These are phyloP conservation scores for Lobosporangium transversale DNA, from an alignment of 192 early-diverging fungal species.

Conservation along the genomic window DNA sequence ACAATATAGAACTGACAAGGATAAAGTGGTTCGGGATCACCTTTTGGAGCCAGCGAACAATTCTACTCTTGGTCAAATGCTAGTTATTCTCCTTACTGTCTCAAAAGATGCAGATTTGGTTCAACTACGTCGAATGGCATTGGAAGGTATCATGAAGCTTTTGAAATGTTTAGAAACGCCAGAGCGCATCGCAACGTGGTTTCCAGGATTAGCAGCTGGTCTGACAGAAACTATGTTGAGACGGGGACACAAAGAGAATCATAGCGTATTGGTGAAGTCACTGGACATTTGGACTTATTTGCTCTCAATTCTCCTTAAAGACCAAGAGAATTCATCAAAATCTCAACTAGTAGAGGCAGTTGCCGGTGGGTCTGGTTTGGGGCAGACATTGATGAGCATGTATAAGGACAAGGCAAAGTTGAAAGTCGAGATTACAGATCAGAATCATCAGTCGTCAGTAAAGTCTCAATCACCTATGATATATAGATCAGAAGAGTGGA, in stretches of 20 bases:
- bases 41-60: slow-evolving; percentile 8
- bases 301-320: slow-evolving; percentile 14
- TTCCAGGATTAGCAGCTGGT: slow-evolving; percentile 29
- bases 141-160: slow-evolving; percentile 32
- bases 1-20: slow-evolving; percentile 5
- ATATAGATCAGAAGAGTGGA: slow-evolving; percentile 20
- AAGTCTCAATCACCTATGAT: neutral
- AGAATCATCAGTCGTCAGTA: neutral
- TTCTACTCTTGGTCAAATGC: slow-evolving; percentile 8
- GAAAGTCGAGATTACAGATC: neutral
- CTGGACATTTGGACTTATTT: slow-evolving; percentile 35
- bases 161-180: slow-evolving; percentile 22
- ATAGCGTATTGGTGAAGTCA: slow-evolving; percentile 6
- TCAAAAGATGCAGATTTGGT: slow-evolving; percentile 24
- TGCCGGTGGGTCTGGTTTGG: neutral
- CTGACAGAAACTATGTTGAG: slow-evolving; percentile 16
- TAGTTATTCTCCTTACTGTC: slow-evolving; percentile 21
- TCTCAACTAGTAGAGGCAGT: neutral
- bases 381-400: slow-evolving; percentile 23
- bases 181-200: slow-evolving; percentile 8
- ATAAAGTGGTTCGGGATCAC: slow-evolving; percentile 9
- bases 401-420: slow-evolving; percentile 16
- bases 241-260: slow-evolving; percentile 43
- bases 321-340: neutral
- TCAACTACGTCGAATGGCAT: slow-evolving; percentile 6